A percentile compares a stretch with the other conserved stretches of the same genome.
Conservation (phyloP, 306 rosid genomes). For the Betula pendula region DNA sequence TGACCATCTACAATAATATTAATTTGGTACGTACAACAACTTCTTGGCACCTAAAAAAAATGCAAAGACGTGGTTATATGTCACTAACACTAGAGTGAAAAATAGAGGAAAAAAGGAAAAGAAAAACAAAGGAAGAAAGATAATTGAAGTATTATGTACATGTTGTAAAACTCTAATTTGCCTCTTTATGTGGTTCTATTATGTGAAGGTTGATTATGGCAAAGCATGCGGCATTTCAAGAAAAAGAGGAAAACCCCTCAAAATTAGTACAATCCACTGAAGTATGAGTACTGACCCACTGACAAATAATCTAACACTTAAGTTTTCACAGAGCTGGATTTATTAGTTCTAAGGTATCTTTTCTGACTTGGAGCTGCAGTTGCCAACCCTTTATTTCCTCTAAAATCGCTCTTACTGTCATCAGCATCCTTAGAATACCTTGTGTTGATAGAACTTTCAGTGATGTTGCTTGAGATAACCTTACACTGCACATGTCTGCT, state of each 20-base stretch:
- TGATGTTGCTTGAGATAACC: slow-evolving; percentile 34
- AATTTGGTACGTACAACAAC: neutral
- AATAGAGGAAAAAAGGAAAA: neutral
- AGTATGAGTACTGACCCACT: neutral
- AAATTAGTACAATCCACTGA: neutral
- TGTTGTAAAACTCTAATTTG: neutral
- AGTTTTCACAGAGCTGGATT: slow-evolving; percentile 30
- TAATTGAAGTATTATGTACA: neutral
- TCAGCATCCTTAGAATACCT: slow-evolving; percentile 41
- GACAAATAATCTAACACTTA: slow-evolving; percentile 23
- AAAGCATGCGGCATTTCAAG: neutral
- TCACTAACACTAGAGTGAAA: neutral
- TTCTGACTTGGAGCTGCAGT: slow-evolving; percentile 40
- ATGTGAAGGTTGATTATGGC: neutral
- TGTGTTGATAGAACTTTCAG: slow-evolving; percentile 35
- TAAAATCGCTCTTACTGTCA: slow-evolving; percentile 26
- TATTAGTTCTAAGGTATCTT: slow-evolving; percentile 38
- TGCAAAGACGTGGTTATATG: neutral
- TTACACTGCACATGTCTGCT: slow-evolving; percentile 51
- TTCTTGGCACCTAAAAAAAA: neutral
- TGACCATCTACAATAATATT: neutral
- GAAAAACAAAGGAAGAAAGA: neutral
- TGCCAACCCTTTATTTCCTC: slow-evolving; percentile 37
- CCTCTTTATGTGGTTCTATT: neutral
- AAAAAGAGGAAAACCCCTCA: neutral